Evolutionary conservation across 768 basidiomycete genomes (phyloP).

Genomic region (Suillus americanus): DNA sequence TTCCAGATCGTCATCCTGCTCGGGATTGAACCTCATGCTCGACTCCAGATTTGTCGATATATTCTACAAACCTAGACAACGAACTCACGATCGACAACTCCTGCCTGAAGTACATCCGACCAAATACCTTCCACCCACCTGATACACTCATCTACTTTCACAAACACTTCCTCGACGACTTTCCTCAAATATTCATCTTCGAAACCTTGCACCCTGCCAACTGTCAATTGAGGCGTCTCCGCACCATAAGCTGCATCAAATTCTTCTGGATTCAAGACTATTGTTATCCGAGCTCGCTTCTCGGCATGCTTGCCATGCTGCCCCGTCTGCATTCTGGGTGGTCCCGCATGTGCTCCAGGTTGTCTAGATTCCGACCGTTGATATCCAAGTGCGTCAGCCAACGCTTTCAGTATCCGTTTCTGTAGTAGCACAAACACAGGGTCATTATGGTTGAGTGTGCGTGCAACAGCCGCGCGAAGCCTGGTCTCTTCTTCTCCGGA

Average conservation of each 20-base stretch:
- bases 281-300: slow-evolving; percentile 25
- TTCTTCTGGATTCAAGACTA: slow-evolving; percentile 24
- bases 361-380: neutral
- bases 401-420: slow-evolving; percentile 50
- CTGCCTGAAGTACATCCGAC: slow-evolving; percentile 39
- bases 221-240: neutral
- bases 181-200: slow-evolving; percentile 57
- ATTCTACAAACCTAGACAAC: neutral
- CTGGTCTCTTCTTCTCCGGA: slow-evolving; percentile 45
- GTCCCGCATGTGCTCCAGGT: slow-evolving; percentile 9
- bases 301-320: slow-evolving; percentile 18
- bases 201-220: slow-evolving; percentile 55
- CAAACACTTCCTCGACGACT: slow-evolving; percentile 42
- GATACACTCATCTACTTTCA: slow-evolving; percentile 41
- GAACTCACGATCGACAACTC: neutral
- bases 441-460: slow-evolving; percentile 59
- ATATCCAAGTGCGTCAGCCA: slow-evolving; percentile 25
- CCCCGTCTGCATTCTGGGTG: slow-evolving; percentile 34
- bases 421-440: slow-evolving; percentile 68
- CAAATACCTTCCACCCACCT: slow-evolving; percentile 58
- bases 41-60: neutral
- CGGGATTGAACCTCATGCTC: neutral
- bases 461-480: slow-evolving; percentile 61
- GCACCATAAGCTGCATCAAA: slow-evolving; percentile 10
- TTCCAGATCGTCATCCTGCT: neutral